phyloP scores from a whole-genome alignment of 768 basidiomycete species.

The Hypholoma fasciculare region DNA sequence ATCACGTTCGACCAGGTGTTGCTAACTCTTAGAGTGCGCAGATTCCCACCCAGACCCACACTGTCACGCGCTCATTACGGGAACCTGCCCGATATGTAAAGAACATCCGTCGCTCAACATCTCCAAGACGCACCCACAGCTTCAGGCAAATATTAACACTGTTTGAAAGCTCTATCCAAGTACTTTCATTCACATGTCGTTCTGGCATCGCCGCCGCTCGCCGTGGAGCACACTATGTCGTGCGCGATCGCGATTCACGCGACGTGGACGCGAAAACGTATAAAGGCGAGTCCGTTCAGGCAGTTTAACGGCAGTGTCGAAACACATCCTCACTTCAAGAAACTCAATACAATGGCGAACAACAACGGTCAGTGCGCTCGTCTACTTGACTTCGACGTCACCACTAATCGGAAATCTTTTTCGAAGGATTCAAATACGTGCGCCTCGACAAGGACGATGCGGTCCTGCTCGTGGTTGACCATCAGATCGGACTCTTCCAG shows the following conservation, averaged over 20 bases:
- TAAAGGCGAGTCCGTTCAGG: background rate
- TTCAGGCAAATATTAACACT: too few relatives aligned
- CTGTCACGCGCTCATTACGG: too few relatives aligned
- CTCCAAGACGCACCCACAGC: too few relatives aligned
- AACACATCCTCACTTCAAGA: background rate
- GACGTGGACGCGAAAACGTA: background rate
- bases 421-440: slow-evolving; percentile 1
- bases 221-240: background rate
- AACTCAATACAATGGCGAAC: background rate
- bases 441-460: slow-evolving; percentile 44
- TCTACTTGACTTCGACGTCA: background rate
- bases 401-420: background rate
- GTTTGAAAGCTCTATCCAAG: background rate
- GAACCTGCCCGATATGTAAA: too few relatives aligned
- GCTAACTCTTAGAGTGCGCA: too few relatives aligned
- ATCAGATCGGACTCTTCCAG: slow-evolving; percentile 48
- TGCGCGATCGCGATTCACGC: background rate
- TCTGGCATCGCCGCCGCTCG: background rate
- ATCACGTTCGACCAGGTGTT: too few relatives aligned
- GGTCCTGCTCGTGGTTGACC: slow-evolving; percentile 47
- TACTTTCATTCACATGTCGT: background rate
- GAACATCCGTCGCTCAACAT: too few relatives aligned
- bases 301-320: too few relatives aligned
- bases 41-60: too few relatives aligned
- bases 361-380: background rate